Conservation (phyloP, 371 early-diverging fungal species). For the Lichtheimia ramosa region DNA sequence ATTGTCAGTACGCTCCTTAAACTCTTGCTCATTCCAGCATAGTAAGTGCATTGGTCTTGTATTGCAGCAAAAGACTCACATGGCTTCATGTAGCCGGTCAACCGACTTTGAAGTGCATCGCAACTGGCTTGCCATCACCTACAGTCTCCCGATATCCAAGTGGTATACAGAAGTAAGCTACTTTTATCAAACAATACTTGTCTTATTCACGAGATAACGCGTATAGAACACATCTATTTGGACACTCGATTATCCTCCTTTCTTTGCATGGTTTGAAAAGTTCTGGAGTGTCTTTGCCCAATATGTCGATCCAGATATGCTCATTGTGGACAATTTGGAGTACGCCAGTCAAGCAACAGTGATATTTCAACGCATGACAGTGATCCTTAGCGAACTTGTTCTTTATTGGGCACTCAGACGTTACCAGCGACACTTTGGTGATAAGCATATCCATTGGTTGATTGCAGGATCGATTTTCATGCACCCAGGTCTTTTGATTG, state of each 20-base stretch:
- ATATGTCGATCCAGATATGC: constrained; percentile 72
- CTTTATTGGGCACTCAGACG: constrained; percentile 70
- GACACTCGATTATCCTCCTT: constrained; percentile 97
- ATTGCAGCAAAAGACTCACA: no score
- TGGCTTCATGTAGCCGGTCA: constrained; percentile 62
- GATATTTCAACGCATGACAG: constrained; percentile 84
- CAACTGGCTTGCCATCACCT: constrained; percentile 97
- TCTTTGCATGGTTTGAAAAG: constrained; percentile 97
- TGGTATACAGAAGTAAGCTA: constrained; percentile 89
- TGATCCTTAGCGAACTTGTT: constrained; percentile 80
- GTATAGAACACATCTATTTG: constrained; percentile 84
- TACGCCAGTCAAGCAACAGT: constrained; percentile 71
- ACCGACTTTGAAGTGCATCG: constrained; percentile 99
- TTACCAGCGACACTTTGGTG: constrained; percentile 42
- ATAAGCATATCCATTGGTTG: constrained; percentile 37
- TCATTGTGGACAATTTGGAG: constrained; percentile 66
- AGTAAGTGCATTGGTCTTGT: constrained; percentile 64
- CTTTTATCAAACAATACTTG: background rate
- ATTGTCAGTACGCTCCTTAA: constrained; percentile 63
- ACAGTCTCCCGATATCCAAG: constrained; percentile 71
- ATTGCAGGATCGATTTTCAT: constrained; percentile 67
- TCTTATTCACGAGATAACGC: background rate
- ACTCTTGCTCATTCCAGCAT: constrained; percentile 73
- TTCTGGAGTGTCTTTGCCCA: constrained; percentile 67
- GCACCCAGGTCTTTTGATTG: constrained; percentile 85